Evolutionary conservation across 1,139 yeast species (phyloP), one percentile per base, ranked within the genome.

Genomic region (Pichia sp.): DNA sequence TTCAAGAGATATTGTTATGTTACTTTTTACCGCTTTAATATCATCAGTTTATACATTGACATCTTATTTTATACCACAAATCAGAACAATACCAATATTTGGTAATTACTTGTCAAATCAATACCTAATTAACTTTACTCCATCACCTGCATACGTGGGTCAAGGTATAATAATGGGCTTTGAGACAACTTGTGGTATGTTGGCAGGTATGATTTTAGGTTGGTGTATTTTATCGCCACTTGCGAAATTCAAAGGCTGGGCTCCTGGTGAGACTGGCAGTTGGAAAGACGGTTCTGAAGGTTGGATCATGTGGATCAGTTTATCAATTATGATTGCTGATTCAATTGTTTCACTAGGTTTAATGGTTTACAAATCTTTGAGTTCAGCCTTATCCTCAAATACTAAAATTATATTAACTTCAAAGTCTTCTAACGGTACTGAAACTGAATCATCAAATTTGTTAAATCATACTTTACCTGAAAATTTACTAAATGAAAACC

Each of bases 81-180:
- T 93, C 25, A 77, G 83, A 52, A 74, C 73, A 46, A 62, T 93
- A 9, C 97, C 98, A 0, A 64, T 91, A 0, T 87, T 93, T 65
- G 99, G 98, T 0, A 48, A 61, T 0, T 62, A 65, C 44, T 71
- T 88, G n/a, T 87, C 96, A 0, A 62, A 71, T 19, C 68, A 73
- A n/a, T 87, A 88, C 67, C 73, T 86, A 47, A 87, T 97, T 95
- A 83, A 87, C 53, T 79, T 93, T 54, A 96, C 93, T 66, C 96
- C 97, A 0, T 89, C 97, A 0, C 98, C 99, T 0, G 98, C 99
- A 0, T 93, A 93, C 66, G 79, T 93, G 42, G 99, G 99, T 3
- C 99, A 93, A 68, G 99, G 99, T 5, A 90, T 93, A 45, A 93
- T 93, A 52, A 93, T 93, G 99, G 99, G 99, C 0, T 71, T 89